phyloP scores from a whole-genome alignment of 306 rosid genomes.

The Casuarina cunninghamiana region DNA sequence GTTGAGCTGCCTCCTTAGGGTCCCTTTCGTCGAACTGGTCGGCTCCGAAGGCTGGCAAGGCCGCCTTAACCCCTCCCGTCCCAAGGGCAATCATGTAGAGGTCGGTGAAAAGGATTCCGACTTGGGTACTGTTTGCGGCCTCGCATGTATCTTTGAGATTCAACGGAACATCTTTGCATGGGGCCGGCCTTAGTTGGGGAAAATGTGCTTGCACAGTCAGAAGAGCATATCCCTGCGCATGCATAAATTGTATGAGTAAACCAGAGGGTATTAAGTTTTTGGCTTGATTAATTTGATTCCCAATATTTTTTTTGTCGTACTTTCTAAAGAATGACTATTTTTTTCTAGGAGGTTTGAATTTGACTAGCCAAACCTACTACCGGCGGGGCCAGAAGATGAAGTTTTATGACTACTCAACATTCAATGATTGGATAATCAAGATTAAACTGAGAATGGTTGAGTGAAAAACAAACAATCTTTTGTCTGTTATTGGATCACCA shows the following conservation, averaged over 20 bases:
- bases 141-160: slow-evolving; percentile 40
- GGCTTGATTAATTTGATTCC: too few species aligned
- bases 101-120: slow-evolving; percentile 57
- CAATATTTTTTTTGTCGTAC: too few species aligned
- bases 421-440: not conserved
- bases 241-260: too few species aligned
- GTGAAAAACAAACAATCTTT: not conserved
- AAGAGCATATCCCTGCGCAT: slow-evolving; percentile 63
- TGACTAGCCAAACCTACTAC: not conserved
- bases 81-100: slow-evolving; percentile 78
- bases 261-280: too few species aligned
- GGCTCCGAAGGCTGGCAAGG: slow-evolving; percentile 61
- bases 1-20: slow-evolving; percentile 45
- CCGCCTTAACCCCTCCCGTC: slow-evolving; percentile 68
- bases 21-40: slow-evolving; percentile 51
- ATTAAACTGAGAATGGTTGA: not conserved
- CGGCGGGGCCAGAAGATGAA: not conserved
- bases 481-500: not conserved
- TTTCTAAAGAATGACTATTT: too few species aligned
- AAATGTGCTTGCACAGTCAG: slow-evolving; percentile 62
- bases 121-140: slow-evolving; percentile 37
- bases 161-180: slow-evolving; percentile 46
- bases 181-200: slow-evolving; percentile 55
- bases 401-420: not conserved
- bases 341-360: too few species aligned